These are phyloP conservation scores for Drosera capensis DNA, from an alignment of 148 eudicot species.

Conservation along the genomic window DNA sequence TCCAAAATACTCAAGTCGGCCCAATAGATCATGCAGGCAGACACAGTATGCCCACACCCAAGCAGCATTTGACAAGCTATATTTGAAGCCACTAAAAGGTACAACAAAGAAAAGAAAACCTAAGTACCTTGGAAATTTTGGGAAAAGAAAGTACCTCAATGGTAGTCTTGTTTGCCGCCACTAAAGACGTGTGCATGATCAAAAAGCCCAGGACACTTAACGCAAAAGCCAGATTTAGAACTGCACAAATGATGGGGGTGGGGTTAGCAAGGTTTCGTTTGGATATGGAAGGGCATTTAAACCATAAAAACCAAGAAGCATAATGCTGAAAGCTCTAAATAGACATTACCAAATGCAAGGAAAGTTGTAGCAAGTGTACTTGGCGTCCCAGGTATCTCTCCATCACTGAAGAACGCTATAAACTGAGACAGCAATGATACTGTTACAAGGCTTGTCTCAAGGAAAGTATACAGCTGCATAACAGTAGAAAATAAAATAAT, in stretches of 20 bases:
- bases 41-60: no score
- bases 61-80: not conserved
- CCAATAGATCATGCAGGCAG: no score
- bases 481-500: no score
- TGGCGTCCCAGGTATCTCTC: constrained; percentile 80
- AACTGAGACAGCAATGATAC: constrained; percentile 67
- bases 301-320: not conserved
- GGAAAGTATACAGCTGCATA: constrained; percentile 92
- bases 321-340: not conserved
- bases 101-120: not conserved
- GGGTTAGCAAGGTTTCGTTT: not conserved
- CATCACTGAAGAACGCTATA: constrained; percentile 85
- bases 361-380: constrained; percentile 88
- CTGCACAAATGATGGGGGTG: constrained; percentile 24
- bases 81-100: not conserved
- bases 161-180: constrained; percentile 74
- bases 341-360: constrained; percentile 77
- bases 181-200: constrained; percentile 91
- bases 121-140: not conserved
- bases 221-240: constrained; percentile 82
- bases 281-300: not conserved
- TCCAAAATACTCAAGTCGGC: no score
- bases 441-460: constrained; percentile 76
- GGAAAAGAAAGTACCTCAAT: constrained; percentile 61
- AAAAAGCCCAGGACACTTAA: constrained; percentile 86